A percentile compares a stretch with the other conserved stretches of the same genome.
Evolutionary conservation across 257 asterid genomes (phyloP).

Genomic region (Primulina eburnea): DNA sequence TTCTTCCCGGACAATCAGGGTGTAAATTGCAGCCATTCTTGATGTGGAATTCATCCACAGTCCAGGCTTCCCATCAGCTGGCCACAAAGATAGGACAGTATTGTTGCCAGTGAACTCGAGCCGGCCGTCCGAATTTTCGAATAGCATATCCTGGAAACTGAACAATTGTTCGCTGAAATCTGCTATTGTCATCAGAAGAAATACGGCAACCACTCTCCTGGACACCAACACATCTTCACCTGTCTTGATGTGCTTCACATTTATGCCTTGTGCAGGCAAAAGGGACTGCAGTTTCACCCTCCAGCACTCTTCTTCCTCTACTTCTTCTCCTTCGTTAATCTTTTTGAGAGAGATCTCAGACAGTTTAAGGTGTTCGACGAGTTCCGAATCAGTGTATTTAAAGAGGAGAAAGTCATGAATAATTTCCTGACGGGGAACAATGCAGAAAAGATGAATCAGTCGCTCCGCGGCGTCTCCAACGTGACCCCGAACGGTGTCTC

Average conservation of each 20-base stretch:
- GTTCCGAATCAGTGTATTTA: slow-evolving; percentile 58
- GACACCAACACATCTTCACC: slow-evolving; percentile 68
- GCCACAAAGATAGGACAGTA: slow-evolving; percentile 51
- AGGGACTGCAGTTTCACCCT: slow-evolving; percentile 60
- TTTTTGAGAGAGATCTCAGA: slow-evolving; percentile 46
- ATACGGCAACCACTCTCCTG: slow-evolving; percentile 62
- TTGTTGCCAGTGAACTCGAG: slow-evolving; percentile 62
- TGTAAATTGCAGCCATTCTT: slow-evolving; percentile 71
- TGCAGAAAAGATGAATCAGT: slow-evolving; percentile 70
- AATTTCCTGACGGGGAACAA: slow-evolving; percentile 68
- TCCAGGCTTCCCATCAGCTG: slow-evolving; percentile 85
- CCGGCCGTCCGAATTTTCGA: slow-evolving; percentile 60
- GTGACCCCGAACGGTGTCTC: slow-evolving; percentile 63
- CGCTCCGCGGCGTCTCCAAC: slow-evolving; percentile 76
- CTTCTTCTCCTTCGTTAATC: slow-evolving; percentile 29
- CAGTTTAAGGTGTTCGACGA: slow-evolving; percentile 48
- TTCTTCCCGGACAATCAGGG: slow-evolving; percentile 57
- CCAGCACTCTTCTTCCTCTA: slow-evolving; percentile 37
- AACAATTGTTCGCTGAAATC: slow-evolving; percentile 85
- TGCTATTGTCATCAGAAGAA: slow-evolving; percentile 74
- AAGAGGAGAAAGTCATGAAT: slow-evolving; percentile 61
- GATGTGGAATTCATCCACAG: slow-evolving; percentile 67
- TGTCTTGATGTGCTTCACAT: slow-evolving; percentile 68
- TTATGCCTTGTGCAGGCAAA: slow-evolving; percentile 54
- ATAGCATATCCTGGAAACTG: slow-evolving; percentile 65